A percentile compares a stretch with the other conserved stretches of the same genome.
Evolutionary conservation across 768 basidiomycete genomes (phyloP).

Genomic region (Lentinula raphanica): DNA sequence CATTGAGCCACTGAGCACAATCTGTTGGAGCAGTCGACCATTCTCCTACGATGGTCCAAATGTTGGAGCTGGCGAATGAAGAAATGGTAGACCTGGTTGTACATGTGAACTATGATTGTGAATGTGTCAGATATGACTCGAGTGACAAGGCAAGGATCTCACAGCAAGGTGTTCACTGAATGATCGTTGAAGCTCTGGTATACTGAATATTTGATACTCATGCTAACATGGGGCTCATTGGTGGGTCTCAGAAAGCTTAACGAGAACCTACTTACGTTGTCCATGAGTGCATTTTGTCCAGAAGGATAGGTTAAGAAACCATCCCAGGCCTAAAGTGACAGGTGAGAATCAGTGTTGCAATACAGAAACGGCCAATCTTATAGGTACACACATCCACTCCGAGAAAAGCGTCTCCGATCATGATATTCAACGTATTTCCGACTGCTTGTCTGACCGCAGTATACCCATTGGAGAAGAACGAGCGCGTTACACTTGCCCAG

Average conservation of each 20-base stretch:
- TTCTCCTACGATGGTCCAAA: slow-evolving; percentile 78
- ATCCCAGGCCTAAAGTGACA: slow-evolving; percentile 44
- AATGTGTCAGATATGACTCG: neutral
- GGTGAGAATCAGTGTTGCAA: neutral
- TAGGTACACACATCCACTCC: slow-evolving; percentile 41
- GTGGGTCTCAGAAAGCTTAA: neutral
- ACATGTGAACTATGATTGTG: slow-evolving; percentile 46
- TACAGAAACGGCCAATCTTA: neutral
- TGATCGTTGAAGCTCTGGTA: slow-evolving; percentile 46
- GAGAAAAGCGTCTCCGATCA: slow-evolving; percentile 71
- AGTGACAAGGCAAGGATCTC: slow-evolving; percentile 12
- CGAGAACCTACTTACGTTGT: slow-evolving; percentile 46
- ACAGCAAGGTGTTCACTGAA: slow-evolving; percentile 54
- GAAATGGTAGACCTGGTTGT: slow-evolving; percentile 39
- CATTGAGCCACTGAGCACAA: slow-evolving; percentile 78
- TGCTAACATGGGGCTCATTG: slow-evolving; percentile 34
- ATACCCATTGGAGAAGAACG: slow-evolving; percentile 61
- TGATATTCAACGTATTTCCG: slow-evolving; percentile 47
- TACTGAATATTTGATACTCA: slow-evolving; percentile 71
- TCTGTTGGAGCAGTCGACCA: slow-evolving; percentile 74
- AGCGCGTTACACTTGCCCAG: slow-evolving; percentile 39
- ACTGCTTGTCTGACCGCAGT: slow-evolving; percentile 45
- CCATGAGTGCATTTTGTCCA: slow-evolving; percentile 60
- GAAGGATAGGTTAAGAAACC: slow-evolving; percentile 50
- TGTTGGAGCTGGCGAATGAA: slow-evolving; percentile 43